Evolutionary conservation across 164 flowering plant species (phyloP).

Genomic region (Magnolia officinalis): DNA sequence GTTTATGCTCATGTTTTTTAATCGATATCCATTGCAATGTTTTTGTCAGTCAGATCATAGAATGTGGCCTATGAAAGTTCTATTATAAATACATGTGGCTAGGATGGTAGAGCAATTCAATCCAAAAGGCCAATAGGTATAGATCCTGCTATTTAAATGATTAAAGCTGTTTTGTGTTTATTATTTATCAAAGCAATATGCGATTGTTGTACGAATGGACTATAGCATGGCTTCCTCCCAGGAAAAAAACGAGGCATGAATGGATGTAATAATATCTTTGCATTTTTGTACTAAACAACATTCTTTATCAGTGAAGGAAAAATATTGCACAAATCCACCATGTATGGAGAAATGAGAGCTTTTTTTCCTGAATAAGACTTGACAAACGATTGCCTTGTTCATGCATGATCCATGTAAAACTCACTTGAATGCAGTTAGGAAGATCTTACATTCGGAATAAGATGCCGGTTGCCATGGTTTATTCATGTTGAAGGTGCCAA

Average conservation of each 20-base stretch:
- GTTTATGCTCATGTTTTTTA: too few relatives aligned
- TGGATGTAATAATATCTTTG: not conserved
- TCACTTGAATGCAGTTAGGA: slow-evolving; percentile 50
- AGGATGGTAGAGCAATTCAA: too few relatives aligned
- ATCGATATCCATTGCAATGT: too few relatives aligned
- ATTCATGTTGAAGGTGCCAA: slow-evolving; percentile 79
- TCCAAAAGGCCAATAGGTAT: not conserved
- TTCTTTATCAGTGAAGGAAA: not conserved
- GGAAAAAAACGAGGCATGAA: not conserved
- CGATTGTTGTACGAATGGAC: slow-evolving; percentile 3
- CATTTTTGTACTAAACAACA: not conserved
- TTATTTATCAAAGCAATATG: slow-evolving; percentile 1
- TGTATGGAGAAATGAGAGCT: slow-evolving; percentile 30
- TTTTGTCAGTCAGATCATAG: too few relatives aligned
- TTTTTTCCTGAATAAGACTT: slow-evolving; percentile 21
- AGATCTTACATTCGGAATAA: slow-evolving; percentile 53
- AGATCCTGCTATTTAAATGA: not conserved
- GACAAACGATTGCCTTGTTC: slow-evolving; percentile 34
- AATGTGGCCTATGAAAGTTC: too few relatives aligned
- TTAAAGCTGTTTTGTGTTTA: not conserved
- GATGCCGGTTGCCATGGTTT: slow-evolving; percentile 88
- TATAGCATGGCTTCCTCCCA: not conserved
- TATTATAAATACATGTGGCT: too few relatives aligned
- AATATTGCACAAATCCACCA: slow-evolving; percentile 4
- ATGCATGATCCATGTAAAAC: slow-evolving; percentile 54